A percentile compares a stretch with the other conserved stretches of the same genome.
These are phyloP conservation scores for Catunica adiposa DNA, from an alignment of 2,329 filamentous ascomycete genomes.

Conservation along the genomic window DNA sequence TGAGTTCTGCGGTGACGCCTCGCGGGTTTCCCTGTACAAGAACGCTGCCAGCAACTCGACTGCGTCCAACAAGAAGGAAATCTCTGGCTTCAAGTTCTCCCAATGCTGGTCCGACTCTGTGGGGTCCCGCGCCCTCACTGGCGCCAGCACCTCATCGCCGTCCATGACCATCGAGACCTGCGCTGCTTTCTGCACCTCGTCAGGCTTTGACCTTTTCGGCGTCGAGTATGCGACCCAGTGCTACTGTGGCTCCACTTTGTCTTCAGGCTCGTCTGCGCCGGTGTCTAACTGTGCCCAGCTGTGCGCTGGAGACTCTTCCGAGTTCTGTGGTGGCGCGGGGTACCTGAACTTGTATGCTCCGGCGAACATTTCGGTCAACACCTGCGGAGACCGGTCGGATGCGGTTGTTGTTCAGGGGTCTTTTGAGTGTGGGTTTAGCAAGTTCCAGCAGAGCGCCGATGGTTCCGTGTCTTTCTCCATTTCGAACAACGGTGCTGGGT, in stretches of 20 bases:
- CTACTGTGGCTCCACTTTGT: slow-evolving; percentile 24
- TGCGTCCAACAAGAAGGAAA: not conserved
- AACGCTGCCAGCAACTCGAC: not conserved
- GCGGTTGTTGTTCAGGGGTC: not conserved
- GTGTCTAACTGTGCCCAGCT: slow-evolving; percentile 21
- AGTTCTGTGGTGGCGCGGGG: slow-evolving; percentile 23
- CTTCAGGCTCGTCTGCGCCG: slow-evolving; percentile 18
- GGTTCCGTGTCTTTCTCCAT: not conserved
- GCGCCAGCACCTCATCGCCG: slow-evolving; percentile 16
- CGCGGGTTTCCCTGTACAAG: slow-evolving; percentile 7
- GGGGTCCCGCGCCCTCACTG: slow-evolving; percentile 23
- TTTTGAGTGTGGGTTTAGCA: slow-evolving; percentile 2
- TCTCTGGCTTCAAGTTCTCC: slow-evolving; percentile 23
- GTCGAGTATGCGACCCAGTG: slow-evolving; percentile 25
- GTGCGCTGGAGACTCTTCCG: slow-evolving; percentile 21
- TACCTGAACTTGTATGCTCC: slow-evolving; percentile 34
- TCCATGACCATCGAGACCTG: slow-evolving; percentile 23
- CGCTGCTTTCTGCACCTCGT: slow-evolving; percentile 22
- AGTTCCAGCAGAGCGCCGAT: not conserved
- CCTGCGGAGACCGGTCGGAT: slow-evolving; percentile 5
- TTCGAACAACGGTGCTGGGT: not conserved
- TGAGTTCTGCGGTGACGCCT: slow-evolving; percentile 24
- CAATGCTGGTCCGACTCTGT: slow-evolving; percentile 29
- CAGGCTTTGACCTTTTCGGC: slow-evolving; percentile 27
- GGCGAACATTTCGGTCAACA: slow-evolving; percentile 21